Conservation (phyloP, 2,329 filamentous ascomycete genomes). For the Juglanconis juglandina region DNA sequence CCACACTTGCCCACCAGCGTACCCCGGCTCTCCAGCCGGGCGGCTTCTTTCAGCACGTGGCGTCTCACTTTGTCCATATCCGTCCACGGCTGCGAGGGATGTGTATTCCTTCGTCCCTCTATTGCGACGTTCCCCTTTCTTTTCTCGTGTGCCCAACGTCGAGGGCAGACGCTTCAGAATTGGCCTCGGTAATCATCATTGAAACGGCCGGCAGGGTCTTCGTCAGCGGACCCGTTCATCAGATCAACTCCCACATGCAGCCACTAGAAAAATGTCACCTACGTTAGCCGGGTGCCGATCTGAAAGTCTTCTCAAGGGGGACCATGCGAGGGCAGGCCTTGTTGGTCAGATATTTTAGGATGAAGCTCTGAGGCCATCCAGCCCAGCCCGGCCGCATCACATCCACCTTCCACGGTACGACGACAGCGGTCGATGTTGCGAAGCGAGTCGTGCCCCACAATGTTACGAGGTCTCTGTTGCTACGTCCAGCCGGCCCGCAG, state of each 20-base stretch:
- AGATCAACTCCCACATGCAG: background rate
- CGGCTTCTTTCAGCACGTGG: background rate
- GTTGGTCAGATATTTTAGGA: background rate
- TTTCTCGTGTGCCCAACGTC: background rate
- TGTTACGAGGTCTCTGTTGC: too few relatives aligned
- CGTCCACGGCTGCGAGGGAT: background rate
- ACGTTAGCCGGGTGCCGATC: conserved; percentile 13
- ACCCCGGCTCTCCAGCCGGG: background rate
- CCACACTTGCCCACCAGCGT: background rate
- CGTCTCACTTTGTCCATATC: conserved; percentile 2
- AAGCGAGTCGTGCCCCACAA: too few relatives aligned
- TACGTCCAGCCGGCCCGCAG: background rate
- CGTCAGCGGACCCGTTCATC: background rate
- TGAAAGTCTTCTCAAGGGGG: background rate
- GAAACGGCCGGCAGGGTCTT: background rate
- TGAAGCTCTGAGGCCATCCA: background rate
- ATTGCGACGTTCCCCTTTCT: background rate
- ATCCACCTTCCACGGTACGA: too few relatives aligned
- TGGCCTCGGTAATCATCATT: background rate
- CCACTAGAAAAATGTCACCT: conserved; percentile 1
- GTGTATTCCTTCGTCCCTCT: background rate
- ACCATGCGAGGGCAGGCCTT: conserved; percentile 2
- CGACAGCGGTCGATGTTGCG: too few relatives aligned
- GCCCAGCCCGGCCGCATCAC: too few relatives aligned
- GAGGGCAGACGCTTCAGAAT: background rate